phyloP scores from a whole-genome alignment of 2,329 filamentous ascomycete species.

The Fusarium algeriense region DNA sequence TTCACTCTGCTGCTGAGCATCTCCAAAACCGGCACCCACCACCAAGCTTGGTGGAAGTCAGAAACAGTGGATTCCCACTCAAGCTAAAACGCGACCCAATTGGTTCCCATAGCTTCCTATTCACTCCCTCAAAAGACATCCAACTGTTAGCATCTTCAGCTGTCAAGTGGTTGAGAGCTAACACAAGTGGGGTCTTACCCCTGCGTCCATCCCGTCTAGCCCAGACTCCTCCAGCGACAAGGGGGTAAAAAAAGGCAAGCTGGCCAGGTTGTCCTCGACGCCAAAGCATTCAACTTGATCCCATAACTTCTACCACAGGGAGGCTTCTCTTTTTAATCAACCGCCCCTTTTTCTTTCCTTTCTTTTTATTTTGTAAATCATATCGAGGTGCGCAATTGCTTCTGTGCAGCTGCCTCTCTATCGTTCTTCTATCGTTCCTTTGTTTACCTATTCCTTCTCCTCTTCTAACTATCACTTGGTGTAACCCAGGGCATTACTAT shows the following conservation, averaged over 20 bases:
- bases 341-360: slow-evolving; percentile 28
- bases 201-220: slow-evolving; percentile 39
- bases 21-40: slow-evolving; percentile 3
- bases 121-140: slow-evolving; percentile 2
- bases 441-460: slow-evolving; percentile 33
- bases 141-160: slow-evolving; percentile 37
- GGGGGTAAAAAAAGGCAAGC: slow-evolving; percentile 40
- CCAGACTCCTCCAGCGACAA: slow-evolving; percentile 20
- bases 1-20: slow-evolving; percentile 4
- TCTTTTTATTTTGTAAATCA: slow-evolving; percentile 22
- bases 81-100: slow-evolving; percentile 22
- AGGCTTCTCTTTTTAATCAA: slow-evolving; percentile 35
- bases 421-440: slow-evolving; percentile 43
- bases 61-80: not conserved
- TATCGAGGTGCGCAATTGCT: slow-evolving; percentile 38
- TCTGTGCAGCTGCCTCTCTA: slow-evolving; percentile 29
- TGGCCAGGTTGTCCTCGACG: slow-evolving; percentile 47
- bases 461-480: slow-evolving; percentile 25
- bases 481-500: slow-evolving; percentile 22
- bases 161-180: slow-evolving; percentile 37
- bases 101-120: slow-evolving; percentile 12
- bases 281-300: slow-evolving; percentile 33
- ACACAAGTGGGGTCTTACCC: slow-evolving; percentile 42
- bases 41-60: not conserved
- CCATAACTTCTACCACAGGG: slow-evolving; percentile 40